Conservation (phyloP, 1,284 basidiomycete species). For the Hymenochaete sp. region DNA sequence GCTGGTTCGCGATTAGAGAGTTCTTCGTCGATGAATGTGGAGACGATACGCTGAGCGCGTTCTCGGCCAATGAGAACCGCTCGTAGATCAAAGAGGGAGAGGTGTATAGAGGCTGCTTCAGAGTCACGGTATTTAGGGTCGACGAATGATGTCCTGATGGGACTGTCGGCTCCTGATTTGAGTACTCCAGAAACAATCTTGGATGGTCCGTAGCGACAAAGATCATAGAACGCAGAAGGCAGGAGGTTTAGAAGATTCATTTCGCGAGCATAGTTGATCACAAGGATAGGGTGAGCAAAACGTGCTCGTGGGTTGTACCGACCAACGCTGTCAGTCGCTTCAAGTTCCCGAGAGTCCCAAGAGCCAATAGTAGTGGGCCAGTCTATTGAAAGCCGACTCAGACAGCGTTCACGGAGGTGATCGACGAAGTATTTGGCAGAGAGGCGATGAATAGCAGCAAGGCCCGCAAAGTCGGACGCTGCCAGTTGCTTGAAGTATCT, state of each 20-base stretch:
- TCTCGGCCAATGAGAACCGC: conserved; percentile 55
- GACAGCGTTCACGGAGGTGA: conserved; percentile 45
- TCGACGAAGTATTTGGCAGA: conserved; percentile 64
- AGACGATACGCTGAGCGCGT: conserved; percentile 48
- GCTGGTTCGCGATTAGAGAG: conserved; percentile 43
- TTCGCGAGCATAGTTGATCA: conserved; percentile 59
- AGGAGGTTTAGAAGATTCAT: conserved; percentile 47
- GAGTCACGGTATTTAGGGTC: conserved; percentile 1
- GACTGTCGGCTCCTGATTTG: conserved; percentile 16
- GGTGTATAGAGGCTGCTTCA: conserved; percentile 21
- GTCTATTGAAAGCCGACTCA: conserved; percentile 46
- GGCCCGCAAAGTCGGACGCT: conserved; percentile 44
- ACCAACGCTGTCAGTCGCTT: conserved; percentile 33
- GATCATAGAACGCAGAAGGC: conserved; percentile 61
- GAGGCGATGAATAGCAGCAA: conserved; percentile 54
- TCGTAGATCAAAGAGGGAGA: conserved; percentile 40
- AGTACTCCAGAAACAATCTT: conserved; percentile 48
- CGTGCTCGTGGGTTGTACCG: conserved; percentile 40
- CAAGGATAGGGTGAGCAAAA: conserved; percentile 48
- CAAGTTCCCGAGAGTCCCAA: conserved; percentile 59
- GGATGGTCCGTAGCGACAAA: conserved; percentile 61
- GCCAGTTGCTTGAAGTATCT: conserved; percentile 36
- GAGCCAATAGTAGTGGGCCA: conserved; percentile 54
- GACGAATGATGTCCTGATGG: conserved; percentile 13
- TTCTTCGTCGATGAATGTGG: conserved; percentile 50